Evolutionary conservation across 768 basidiomycete genomes (phyloP).

Genomic region (Mycena capillaripes): DNA sequence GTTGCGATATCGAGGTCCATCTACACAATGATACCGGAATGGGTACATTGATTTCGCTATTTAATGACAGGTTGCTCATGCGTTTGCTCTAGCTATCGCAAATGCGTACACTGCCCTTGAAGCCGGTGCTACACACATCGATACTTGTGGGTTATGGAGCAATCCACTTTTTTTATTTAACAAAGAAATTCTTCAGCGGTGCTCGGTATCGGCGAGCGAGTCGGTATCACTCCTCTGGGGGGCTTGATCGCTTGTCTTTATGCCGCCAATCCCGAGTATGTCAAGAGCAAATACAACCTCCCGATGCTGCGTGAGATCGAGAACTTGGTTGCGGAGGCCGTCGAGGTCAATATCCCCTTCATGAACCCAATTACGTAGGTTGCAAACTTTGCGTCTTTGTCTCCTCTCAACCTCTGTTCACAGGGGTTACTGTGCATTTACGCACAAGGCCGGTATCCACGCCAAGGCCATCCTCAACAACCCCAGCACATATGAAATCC

Average conservation of each 20-base stretch:
- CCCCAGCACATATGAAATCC: conserved; percentile 98
- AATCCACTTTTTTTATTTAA: conserved; percentile 3
- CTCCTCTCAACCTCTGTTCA: conserved; percentile 7
- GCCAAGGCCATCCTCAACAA: conserved; percentile 99
- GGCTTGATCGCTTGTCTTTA: conserved; percentile 97
- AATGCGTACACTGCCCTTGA: conserved; percentile 99
- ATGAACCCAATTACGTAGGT: conserved; percentile 93
- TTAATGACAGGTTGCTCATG: conserved; percentile 17
- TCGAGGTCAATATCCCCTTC: conserved; percentile 98
- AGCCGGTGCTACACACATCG: conserved; percentile 98
- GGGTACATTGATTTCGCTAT: conserved; percentile 64
- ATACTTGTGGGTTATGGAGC: conserved; percentile 80
- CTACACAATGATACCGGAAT: conserved; percentile 99
- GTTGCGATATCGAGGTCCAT: conserved; percentile 98
- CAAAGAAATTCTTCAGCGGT: conserved; percentile 67
- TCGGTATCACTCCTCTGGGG: conserved; percentile 98
- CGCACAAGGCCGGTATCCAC: conserved; percentile 99
- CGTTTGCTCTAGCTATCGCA: conserved; percentile 83
- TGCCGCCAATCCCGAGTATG: conserved; percentile 97
- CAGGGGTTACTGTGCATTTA: conserved; percentile 99
- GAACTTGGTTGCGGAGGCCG: conserved; percentile 98
- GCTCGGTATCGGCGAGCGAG: conserved; percentile 98
- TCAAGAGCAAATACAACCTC: conserved; percentile 99
- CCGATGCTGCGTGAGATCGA: conserved; percentile 98
- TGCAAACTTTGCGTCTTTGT: background rate